Conservation (phyloP, 495 filamentous ascomycete species). For the Podospora fimiseda region DNA sequence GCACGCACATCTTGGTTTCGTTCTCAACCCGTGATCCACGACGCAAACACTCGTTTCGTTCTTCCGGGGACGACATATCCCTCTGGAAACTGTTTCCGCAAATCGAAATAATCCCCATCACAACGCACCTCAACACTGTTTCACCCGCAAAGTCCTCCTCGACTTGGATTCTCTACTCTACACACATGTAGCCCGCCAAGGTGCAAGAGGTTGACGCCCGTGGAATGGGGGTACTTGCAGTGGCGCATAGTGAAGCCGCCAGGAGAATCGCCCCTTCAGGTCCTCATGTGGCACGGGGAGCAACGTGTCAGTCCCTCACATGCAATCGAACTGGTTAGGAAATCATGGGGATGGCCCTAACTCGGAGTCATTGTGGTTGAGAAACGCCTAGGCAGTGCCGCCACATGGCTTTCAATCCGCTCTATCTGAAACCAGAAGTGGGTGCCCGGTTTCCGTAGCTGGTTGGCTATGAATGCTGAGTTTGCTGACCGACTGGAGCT, state of each 20-base stretch:
- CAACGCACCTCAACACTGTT: background rate
- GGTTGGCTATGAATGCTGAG: background rate
- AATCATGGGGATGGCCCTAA: background rate
- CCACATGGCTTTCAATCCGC: background rate
- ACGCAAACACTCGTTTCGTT: slow-evolving; percentile 7
- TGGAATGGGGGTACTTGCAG: background rate
- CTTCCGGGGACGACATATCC: background rate
- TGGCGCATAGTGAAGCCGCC: slow-evolving; percentile 1
- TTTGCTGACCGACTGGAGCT: background rate
- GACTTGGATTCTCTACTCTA: background rate
- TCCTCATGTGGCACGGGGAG: slow-evolving; percentile 13
- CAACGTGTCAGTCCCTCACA: slow-evolving; percentile 4
- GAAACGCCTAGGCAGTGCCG: background rate
- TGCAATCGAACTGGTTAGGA: slow-evolving; percentile 5
- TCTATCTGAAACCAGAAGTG: background rate
- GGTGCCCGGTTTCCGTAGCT: background rate
- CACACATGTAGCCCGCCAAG: background rate
- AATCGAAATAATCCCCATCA: background rate
- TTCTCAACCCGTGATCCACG: background rate
- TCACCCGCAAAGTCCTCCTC: background rate
- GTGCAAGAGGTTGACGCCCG: background rate
- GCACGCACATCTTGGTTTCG: background rate
- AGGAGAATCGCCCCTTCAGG: slow-evolving; percentile 1
- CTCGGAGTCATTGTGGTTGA: background rate
- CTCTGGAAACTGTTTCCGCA: slow-evolving; percentile 3